Evolutionary conservation across 306 rosid species (phyloP).

Genomic region (Styphnolobium japonicum): DNA sequence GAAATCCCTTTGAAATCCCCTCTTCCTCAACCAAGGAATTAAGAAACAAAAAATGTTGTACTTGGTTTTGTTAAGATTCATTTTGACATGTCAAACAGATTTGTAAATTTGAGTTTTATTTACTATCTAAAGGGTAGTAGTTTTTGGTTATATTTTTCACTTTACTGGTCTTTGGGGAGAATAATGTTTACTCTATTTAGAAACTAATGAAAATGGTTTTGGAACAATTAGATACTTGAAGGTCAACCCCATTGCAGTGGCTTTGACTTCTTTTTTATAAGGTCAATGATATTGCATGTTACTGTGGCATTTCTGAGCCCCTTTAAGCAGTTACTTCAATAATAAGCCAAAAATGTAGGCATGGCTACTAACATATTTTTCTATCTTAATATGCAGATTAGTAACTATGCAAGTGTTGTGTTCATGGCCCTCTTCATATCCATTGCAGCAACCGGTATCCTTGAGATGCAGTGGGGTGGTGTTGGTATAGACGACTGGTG

Average conservation of each 20-base stretch:
- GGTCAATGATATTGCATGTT: not conserved
- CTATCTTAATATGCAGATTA: slow-evolving; percentile 47
- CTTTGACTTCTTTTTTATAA: not conserved
- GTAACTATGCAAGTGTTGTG: slow-evolving; percentile 79
- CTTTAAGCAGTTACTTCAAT: not conserved
- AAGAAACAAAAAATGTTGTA: not conserved
- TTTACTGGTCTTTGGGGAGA: not conserved
- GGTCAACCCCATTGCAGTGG: not conserved
- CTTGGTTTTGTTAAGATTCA: not conserved
- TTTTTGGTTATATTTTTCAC: not conserved
- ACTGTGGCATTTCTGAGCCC: not conserved
- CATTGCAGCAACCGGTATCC: slow-evolving; percentile 73
- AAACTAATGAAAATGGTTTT: not conserved
- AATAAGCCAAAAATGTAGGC: not conserved
- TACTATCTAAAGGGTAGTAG: not conserved
- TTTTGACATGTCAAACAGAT: not conserved
- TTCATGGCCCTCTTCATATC: slow-evolving; percentile 79
- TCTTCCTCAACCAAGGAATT: not conserved
- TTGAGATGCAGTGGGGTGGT: slow-evolving; percentile 89
- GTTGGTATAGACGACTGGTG: slow-evolving; percentile 82
- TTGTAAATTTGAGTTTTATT: not conserved
- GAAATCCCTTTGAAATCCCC: not conserved
- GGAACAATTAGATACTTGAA: not conserved
- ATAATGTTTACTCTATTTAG: not conserved
- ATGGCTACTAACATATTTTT: not conserved